These are phyloP conservation scores for Kitagawia praeruptora DNA, from an alignment of 129 eudicot species.

Conservation along the genomic window DNA sequence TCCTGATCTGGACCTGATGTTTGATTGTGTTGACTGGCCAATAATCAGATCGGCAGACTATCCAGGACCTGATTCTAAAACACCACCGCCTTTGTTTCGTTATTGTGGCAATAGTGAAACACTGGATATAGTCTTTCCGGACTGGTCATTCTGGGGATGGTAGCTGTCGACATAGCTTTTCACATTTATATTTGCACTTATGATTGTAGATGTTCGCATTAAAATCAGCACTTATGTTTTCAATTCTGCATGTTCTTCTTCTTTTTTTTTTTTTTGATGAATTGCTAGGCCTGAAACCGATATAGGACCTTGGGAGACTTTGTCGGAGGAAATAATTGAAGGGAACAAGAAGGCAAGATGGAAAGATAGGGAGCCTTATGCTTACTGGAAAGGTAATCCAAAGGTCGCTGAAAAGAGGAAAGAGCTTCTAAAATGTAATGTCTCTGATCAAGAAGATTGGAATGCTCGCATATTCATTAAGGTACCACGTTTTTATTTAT, in stretches of 20 bases:
- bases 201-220: neutral
- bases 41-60: neutral
- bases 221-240: neutral
- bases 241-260: neutral
- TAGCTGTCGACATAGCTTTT: neutral
- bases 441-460: slow-evolving; percentile 3
- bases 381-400: slow-evolving; percentile 6
- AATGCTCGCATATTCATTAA: slow-evolving; percentile 8
- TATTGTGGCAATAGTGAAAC: neutral
- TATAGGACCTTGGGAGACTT: neutral
- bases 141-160: slow-evolving; percentile 11
- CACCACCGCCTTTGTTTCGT: slow-evolving; percentile 2
- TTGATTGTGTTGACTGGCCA: slow-evolving; percentile 1
- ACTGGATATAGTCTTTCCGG: slow-evolving; percentile 3
- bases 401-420: neutral
- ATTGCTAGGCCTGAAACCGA: neutral
- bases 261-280: neutral
- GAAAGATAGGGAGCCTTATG: slow-evolving; percentile 4
- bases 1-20: slow-evolving; percentile 6
- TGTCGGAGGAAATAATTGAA: neutral
- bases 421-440: slow-evolving; percentile 1
- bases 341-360: neutral
- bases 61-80: neutral
- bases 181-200: neutral
- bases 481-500: neutral